Base-by-base conservation (phyloP, 176 grass and related monocot species). In the Aegilops tauschii region DNA sequence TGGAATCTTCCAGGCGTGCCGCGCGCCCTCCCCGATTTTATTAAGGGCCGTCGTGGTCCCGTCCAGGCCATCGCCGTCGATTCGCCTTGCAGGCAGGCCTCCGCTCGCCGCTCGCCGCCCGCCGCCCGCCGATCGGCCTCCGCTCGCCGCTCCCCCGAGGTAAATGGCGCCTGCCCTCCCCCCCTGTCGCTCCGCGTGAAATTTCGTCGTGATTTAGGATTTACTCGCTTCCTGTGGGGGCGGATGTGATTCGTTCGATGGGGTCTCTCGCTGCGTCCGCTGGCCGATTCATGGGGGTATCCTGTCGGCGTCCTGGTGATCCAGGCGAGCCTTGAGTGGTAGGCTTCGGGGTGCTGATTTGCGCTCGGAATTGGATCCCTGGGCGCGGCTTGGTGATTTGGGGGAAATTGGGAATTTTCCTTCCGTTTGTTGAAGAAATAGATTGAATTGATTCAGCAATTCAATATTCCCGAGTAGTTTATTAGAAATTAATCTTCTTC, bases 1-100 rank as follows among this genome's bases (percentile, higher is more conserved):
- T 81, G 54, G 87, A 89, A 81, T 85, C 76, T 58, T 85, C 76
- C 25, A 12, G 3, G 82, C 65, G 76, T 83, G 82, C 8, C 87
- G 59, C 82, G 13, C 76, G 29, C 6, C 54, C 44, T 6, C 69
- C 76, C 59, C 20, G 45, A 68, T 39, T 85, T 85, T 40, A 40
- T 56, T 85, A 18, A 37, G 29, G 28, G 13, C 23, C 25, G 42
- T 45, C 12, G 69, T 47, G 28, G 47, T 21, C 23, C 82, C 88
- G 23, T 49, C 72, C n/a, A 1, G 39, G 39, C 23, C 39, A 28
- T 47, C 71, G 40, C 12, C 71, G 72, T 30, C 3, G 73, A 50
- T 30, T 50, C 40, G 40, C 71, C 71, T 42, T 74, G n/a, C 50
- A 54, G 50, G 54, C 50, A 56, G 50, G 54, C 7, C 54, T 59